Evolutionary conservation across 208 protist species (phyloP), one percentile per base, ranked within the genome.

Genomic region (Blastocrithidia nonstop): DNA sequence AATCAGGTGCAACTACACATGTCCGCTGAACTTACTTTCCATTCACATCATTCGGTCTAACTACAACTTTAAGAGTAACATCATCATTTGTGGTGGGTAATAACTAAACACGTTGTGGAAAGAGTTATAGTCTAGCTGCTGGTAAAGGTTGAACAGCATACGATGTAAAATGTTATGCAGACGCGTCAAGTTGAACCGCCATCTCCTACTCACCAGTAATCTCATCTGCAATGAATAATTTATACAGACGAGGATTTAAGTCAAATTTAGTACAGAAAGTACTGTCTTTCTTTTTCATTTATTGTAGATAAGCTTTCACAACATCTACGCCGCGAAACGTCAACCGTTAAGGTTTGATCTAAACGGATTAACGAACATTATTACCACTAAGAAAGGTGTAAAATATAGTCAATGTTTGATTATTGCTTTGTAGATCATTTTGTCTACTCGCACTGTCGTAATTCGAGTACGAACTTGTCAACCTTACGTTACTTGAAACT

Each of bases 151-250:
- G 71, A 19, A 92, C 54, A 1, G 75, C 71, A 62, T 84, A 92
- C 54, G 75, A 88, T 0, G 68, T 57, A 41, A 92, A 86, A 39
- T 86, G 77, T 39, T 82, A 67, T 11, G 66, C 64, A 0, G 28
- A 32, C 4, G 63, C 43, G 42, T 86, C 77, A 3, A 85, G 62
- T 44, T 86, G 75, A 25, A 80, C 60, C 16, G 66, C 69, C 74
- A 92, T 80, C 45, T 92, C 83, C 40, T 83, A 68, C 47, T 92
- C 77, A 0, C 83, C 83, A 1, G 74, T 88, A 51, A 77, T 77
- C 57, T 88, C 78, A 46, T 92, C 83, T 2, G 83, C 83, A 28
- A 92, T 88, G 57, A 77, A 92, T 7, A 92, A 47, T 50, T 83
- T 85, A 52, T 92, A 92, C 28, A 76, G 53, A 0, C 77, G 73